Base-by-base conservation (phyloP, 495 filamentous ascomycete genomes). In the Penicillium paxilli region DNA sequence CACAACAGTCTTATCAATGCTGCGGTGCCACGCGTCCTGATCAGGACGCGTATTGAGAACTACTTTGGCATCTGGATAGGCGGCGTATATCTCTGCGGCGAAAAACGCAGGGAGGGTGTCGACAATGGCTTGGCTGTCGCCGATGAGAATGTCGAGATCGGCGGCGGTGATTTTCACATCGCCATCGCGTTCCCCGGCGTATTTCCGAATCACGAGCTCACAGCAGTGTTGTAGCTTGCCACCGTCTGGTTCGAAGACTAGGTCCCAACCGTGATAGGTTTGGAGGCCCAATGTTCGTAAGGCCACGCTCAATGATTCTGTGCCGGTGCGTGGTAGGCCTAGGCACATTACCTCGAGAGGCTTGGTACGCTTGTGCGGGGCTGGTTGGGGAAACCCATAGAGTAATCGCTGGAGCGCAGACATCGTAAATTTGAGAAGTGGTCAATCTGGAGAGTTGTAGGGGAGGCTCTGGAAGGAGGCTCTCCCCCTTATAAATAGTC, bases 1-100 rank as follows among this genome's bases (percentile, higher is more conserved):
- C 22, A n/a, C 50, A 26, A 20, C 49, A 47, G 52, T 60, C 11
- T 57, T 28, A 19, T 51, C 16, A 30, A 64, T 47, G 17, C 64
- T 64, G 12, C 5, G 6, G 17, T 69, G 51, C 80, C 80, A 83
- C 7, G 57, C 64, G 8, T 76, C 73, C 0, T 70, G 55, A 47
- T 83, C 78, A 9, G 19, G 50, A 17, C 83, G 75, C 0, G 62
- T 68, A 11, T 79, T 81, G 11, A 86, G 66, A 28, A 85, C 68
- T 12, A 85, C 75, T 52, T 83, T 83, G 22, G 82, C 82, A 14
- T 86, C 71, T 1, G 83, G 81, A 49, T 86, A 86, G 4, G 80
- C 80, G 19, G 73, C 74, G 30, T 81, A 75, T 2, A 86, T 68
- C 56, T 86, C 83, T 30, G 74, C 70, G n/a, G 76, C 78, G 54